Evolutionary conservation across 345 rosid species (phyloP).

Genomic region (thale cress (Arabidopsis thaliana)): TAIR10.1 NC_003076.8:9119001-9119500

Average conservation of each 20-base stretch:
- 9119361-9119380: conserved; percentile 20
- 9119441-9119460: neutral
- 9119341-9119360: conserved; percentile 44
- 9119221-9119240: conserved; percentile 27
- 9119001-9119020: conserved; percentile 56
- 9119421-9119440: neutral
- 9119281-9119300: conserved; percentile 78
- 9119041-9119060: neutral
- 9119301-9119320: conserved; percentile 67
- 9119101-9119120: conserved; percentile 87
- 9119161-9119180: conserved; percentile 90
- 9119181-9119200: conserved; percentile 79
- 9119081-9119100: conserved; percentile 33
- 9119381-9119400: conserved; percentile 9
- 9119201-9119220: conserved; percentile 83
- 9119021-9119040: conserved; percentile 7
- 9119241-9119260: neutral
- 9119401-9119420: neutral
- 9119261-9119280: neutral
- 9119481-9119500: neutral
- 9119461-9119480: neutral
- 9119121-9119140: conserved; percentile 84
- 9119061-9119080: neutral
- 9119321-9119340: conserved; percentile 42
- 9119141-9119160: conserved; percentile 92